Conservation (phyloP, 179 eudicot genomes). For the Drosera spatulata region DNA sequence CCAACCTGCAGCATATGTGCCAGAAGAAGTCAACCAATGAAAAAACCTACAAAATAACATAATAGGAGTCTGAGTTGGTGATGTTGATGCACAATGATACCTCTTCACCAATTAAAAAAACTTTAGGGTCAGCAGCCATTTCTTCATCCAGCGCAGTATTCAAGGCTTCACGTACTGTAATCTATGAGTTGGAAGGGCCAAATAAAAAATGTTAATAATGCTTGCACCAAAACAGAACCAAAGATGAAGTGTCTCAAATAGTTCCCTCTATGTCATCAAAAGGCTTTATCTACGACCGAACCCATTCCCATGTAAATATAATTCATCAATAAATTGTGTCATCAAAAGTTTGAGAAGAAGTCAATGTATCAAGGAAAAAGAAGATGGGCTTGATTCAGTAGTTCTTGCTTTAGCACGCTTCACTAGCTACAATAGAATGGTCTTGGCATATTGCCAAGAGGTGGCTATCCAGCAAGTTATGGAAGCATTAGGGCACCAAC, state of each 20-base stretch:
- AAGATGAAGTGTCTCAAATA: not conserved
- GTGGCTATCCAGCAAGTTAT: no score
- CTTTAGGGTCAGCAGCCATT: constrained; percentile 87
- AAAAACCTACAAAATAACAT: not conserved
- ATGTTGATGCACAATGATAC: constrained; percentile 17
- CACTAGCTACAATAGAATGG: no score
- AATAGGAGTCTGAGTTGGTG: not conserved
- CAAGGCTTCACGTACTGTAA: constrained; percentile 91
- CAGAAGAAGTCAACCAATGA: constrained; percentile 3
- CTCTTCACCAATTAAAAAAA: constrained; percentile 97
- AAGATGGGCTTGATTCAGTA: no score
- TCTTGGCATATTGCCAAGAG: no score
- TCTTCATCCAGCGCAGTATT: constrained; percentile 94
- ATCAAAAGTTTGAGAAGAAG: no score
- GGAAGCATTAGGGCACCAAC: no score
- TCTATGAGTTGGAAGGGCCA: constrained; percentile 23
- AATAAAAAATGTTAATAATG: not conserved
- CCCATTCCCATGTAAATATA: no score
- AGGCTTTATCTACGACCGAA: no score
- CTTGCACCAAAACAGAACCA: not conserved
- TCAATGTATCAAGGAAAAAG: no score
- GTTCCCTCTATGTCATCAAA: no score
- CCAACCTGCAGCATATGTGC: constrained; percentile 66
- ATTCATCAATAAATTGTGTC: no score
- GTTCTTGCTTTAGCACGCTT: no score